Base-by-base conservation (phyloP, 352 stramenopile genomes). In the Globisporangium irregulare region DNA sequence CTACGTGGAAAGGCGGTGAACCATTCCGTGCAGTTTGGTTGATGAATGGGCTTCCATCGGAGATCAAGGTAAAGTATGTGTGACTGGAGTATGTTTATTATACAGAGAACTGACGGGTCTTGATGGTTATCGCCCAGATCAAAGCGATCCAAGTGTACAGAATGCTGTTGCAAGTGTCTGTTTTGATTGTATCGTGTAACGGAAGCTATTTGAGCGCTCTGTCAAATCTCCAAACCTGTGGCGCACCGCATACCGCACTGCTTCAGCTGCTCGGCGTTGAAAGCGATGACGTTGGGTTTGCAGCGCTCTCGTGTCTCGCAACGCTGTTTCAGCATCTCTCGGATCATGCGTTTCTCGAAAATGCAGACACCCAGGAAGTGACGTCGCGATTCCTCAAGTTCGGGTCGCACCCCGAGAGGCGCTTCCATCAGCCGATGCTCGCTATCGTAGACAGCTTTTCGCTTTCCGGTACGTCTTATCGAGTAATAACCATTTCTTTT, bases 401-500 rank as follows among this genome's bases (percentile, higher is more conserved):
- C 34, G 58, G 73, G 2, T 32, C 57, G 4, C 76, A 84, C 55
- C 12, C 67, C 0, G 78, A 89, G 20, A 65, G 79, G 24, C 69
- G 76, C 8, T 88, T 78, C 27, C 79, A 89, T 54, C 60, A 57
- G 0, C 72, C 70, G 9, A 55, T 76, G 54, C 79, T 91, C 4
- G 70, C 77, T 12, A 87, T 85, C 38, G 18, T 87, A 4, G 79
- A 86, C 55, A 79, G 61, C 9, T 79, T 89, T 27, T 91, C 83
- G 2, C 69, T 75, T 14, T 72, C 75, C 48, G 76, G 81, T 90
- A 75, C 6, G 61, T 55, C 38, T 46, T 14, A 18, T 14, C 14
- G 4, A 5, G 10, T 46, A 10, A 41, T 14, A 41, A 15, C 36
- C 36, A 14, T 51, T 4, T 8, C 6, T 34, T 4, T 38, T 1